These are phyloP conservation scores for Myriosclerotinia curreyana DNA, from an alignment of 2,329 filamentous ascomycete species.

Conservation along the genomic window DNA sequence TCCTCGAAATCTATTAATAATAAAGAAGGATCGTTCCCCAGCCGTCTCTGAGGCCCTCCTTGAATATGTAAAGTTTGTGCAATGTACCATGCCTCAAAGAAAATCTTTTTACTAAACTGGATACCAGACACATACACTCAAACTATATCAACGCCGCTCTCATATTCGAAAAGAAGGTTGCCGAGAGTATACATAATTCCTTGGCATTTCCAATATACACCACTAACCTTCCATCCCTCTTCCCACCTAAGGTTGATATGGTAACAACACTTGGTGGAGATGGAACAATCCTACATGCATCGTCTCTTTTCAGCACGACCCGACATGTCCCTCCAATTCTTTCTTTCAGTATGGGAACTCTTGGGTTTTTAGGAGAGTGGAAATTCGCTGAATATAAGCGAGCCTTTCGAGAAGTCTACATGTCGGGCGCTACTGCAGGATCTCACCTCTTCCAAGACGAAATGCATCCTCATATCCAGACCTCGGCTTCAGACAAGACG, in stretches of 20 bases:
- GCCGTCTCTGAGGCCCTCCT: constrained; percentile 40
- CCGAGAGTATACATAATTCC: constrained; percentile 64
- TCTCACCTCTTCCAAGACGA: constrained; percentile 37
- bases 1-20: constrained; percentile 65
- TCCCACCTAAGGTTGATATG: constrained; percentile 81
- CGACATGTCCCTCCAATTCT: constrained; percentile 83
- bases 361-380: constrained; percentile 96
- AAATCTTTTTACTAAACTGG: constrained; percentile 21
- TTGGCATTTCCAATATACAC: constrained; percentile 74
- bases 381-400: constrained; percentile 90
- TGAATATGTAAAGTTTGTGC: constrained; percentile 40
- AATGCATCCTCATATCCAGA: constrained; percentile 36
- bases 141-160: constrained; percentile 81
- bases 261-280: constrained; percentile 90
- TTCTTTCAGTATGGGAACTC: constrained; percentile 93
- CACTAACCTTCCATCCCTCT: constrained; percentile 42
- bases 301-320: constrained; percentile 80
- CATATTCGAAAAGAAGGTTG: constrained; percentile 76
- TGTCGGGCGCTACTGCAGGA: constrained; percentile 60
- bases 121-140: constrained; percentile 63
- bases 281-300: constrained; percentile 82
- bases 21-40: constrained; percentile 61
- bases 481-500: constrained; percentile 26
- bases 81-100: neutral
- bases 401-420: constrained; percentile 89